Evolutionary conservation across 768 basidiomycete species (phyloP).

Genomic region (Amanita exitialis): DNA sequence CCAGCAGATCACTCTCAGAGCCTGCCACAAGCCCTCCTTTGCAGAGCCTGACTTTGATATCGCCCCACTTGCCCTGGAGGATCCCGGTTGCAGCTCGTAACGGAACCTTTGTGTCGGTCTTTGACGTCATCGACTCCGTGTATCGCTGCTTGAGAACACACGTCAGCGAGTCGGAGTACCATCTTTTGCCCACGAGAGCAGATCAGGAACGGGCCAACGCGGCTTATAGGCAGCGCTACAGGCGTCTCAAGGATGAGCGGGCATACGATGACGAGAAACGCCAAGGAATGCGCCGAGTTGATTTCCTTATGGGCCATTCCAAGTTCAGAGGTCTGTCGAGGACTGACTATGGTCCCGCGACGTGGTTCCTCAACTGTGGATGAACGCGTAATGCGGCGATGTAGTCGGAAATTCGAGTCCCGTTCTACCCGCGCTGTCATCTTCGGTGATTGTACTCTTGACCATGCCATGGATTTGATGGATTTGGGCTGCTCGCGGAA

Average conservation of each 20-base stretch:
- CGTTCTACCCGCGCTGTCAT: neutral
- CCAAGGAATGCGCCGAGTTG: constrained; percentile 46
- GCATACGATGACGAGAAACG: constrained; percentile 35
- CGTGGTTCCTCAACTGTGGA: constrained; percentile 19
- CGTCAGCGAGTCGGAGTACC: constrained; percentile 29
- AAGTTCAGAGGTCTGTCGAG: constrained; percentile 35
- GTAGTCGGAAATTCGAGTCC: neutral
- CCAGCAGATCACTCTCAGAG: constrained; percentile 18
- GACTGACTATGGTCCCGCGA: constrained; percentile 19
- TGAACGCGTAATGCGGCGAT: neutral
- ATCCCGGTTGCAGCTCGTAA: constrained; percentile 22
- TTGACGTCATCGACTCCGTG: constrained; percentile 24
- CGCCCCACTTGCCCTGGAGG: constrained; percentile 24
- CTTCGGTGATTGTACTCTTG: neutral
- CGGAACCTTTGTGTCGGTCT: constrained; percentile 20
- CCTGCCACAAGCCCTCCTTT: constrained; percentile 25
- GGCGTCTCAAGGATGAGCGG: constrained; percentile 21
- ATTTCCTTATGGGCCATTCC: constrained; percentile 40
- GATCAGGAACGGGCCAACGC: constrained; percentile 26
- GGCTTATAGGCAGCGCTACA: constrained; percentile 39
- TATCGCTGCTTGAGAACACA: constrained; percentile 7
- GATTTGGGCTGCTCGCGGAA: neutral
- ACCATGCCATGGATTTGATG: neutral
- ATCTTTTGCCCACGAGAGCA: constrained; percentile 22
- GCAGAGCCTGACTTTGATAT: constrained; percentile 16